A percentile compares a stretch with the other conserved stretches of the same genome.
phyloP scores from a whole-genome alignment of 108 stramenopile genomes.

The Nitzschia sp. region DNA sequence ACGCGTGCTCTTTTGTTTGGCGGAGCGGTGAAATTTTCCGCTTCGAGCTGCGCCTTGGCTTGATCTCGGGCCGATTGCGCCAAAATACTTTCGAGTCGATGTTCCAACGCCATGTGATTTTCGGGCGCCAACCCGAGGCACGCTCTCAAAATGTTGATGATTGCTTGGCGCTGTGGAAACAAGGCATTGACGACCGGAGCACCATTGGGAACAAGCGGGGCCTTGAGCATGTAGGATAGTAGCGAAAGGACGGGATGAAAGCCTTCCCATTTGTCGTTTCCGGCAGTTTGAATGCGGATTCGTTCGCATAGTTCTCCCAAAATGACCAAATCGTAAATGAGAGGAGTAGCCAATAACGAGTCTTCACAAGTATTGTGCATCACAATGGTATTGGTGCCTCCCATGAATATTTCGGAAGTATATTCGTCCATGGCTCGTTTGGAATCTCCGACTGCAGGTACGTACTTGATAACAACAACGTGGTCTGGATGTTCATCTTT shows the following conservation, averaged over 20 bases:
- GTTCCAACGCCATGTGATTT: conserved; percentile 95
- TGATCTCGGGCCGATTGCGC: too few relatives aligned
- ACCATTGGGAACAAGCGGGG: conserved; percentile 95
- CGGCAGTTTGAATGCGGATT: conserved; percentile 82
- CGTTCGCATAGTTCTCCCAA: conserved; percentile 94
- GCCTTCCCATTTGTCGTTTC: conserved; percentile 69
- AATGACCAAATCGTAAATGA: conserved; percentile 96
- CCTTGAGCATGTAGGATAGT: conserved; percentile 98
- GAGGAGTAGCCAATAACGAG: conserved; percentile 93
- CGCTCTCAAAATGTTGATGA: conserved; percentile 95
- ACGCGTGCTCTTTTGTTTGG: too few relatives aligned
- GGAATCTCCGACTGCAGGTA: conserved; percentile 96
- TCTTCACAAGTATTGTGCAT: conserved; percentile 99
- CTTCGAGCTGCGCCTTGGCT: too few relatives aligned
- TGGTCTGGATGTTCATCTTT: conserved; percentile 98
- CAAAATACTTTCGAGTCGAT: conserved; percentile 79
- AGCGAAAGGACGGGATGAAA: conserved; percentile 95
- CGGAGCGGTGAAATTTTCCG: too few relatives aligned
- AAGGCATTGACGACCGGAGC: conserved; percentile 98
- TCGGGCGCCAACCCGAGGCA: conserved; percentile 94
- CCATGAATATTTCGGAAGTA: conserved; percentile 98
- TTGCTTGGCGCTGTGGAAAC: conserved; percentile 93
- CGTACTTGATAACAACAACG: conserved; percentile 97
- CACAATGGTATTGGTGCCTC: conserved; percentile 95
- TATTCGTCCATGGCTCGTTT: conserved; percentile 99